Base-by-base conservation (phyloP, 1,139 yeast species). In the Yamadazyma atlantica region DNA sequence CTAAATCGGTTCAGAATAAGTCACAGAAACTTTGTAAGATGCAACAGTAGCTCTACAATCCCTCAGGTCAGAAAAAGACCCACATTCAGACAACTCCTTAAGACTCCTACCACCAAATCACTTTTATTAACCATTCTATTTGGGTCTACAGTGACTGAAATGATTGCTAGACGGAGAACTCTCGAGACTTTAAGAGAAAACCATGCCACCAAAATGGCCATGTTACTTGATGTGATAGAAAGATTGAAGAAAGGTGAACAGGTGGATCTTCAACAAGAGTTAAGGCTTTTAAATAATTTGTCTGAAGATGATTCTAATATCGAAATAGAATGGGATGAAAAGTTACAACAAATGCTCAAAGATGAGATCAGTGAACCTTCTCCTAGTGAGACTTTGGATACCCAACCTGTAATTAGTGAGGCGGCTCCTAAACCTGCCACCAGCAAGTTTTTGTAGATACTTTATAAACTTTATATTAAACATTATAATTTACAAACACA, bases 291-390 rank as follows among this genome's bases (percentile, higher is more conserved):
- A 12, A 62, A 64, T 40, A 55, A 68, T 3, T 54, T 68, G 33
- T 59, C 70, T 10, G 54, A 57, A 34, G 50, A 60, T 38, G 64
- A 58, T 39, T 55, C 62, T 3, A 75, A 69, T 40, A 55, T 69
- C 18, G 72, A 69, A 36, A 56, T 69, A 19, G 72, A 69, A 36
- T 49, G 69, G 25, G 77, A 71, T 46, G 64, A 67, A 27, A 62
- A 58, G 43, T 51, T 71, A 39, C 71, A 69, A 39, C 53, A 57
- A 32, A 61, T 70, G 39, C 54, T 69, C 36, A 60, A 57, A 37
- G 43, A 13, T 26, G 13, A 24, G 11, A 7, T n/a, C 9, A 19
- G 8, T 19, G 22, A 19, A 19, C 8, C 9, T 6, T 19, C 22
- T 19, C 8, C 8, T 19, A 19, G 9, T 19, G 9, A 19, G 22